Base-by-base conservation (phyloP, 1,284 basidiomycete genomes). In the Trichosporon sp. region DNA sequence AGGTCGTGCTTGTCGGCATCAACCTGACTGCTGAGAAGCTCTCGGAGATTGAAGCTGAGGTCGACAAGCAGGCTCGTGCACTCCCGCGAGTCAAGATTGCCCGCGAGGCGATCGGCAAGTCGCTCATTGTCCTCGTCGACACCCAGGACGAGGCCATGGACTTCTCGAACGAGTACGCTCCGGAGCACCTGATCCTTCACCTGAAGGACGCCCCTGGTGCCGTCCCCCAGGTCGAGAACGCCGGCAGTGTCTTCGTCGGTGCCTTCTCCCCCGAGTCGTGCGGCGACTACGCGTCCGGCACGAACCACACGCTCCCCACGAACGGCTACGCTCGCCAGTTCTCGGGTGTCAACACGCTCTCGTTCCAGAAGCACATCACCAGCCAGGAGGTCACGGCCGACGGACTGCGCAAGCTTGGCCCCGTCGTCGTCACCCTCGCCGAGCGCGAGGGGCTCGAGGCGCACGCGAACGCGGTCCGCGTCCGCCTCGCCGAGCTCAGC, bases 321-420 rank as follows among this genome's bases (percentile, higher is more conserved):
- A 95, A 94, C 78, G 96, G 95, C 21, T 98, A 96, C 80, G 97
- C 97, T 14, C 91, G 94, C 70, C 96, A 98, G 82, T 99, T 97
- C 86, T 96, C 93, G 76, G 97, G 97, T 16, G 97, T 99, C 77
- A 98, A 97, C 85, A 98, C 96, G 0, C 87, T 90, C 21, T 95
- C 95, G 1, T 99, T 99, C 91, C 95, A 98, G 84, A 99, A 99
- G 85, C 92, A 98, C 84, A 98, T 99, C 80, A 99, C 97, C 5
- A 93, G 92, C 7, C 97, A 99, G 83, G 91, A 95, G 79, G 88
- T 99, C 35, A 93, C 94, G 3, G 84, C 87, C 14, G 89, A 89
- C 19, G 97, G 97, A 5, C 86, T 99, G 68, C 86, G 87, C 76
- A 86, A 81, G 2, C 87, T 99, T 26, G 97, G 97, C 2, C 96